Conservation (phyloP, 768 basidiomycete species). For the Coprinellus aureogranulatus region DNA sequence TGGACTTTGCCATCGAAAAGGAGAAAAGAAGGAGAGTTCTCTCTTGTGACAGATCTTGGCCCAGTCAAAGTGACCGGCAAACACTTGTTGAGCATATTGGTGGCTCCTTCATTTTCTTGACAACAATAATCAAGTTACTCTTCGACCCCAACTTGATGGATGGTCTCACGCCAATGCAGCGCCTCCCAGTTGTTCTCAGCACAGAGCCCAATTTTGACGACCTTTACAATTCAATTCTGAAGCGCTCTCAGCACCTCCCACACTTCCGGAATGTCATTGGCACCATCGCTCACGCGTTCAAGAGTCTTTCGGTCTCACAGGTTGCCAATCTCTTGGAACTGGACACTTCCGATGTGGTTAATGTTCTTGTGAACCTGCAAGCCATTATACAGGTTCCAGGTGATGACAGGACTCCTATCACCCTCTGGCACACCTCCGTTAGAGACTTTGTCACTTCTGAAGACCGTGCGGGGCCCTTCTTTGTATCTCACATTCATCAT, state of each 20-base stretch:
- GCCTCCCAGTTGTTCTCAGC: not conserved
- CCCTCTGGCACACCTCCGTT: not conserved
- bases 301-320: not conserved
- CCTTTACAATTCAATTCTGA: not conserved
- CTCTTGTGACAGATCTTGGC: not conserved
- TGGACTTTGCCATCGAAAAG: not conserved
- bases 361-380: not conserved
- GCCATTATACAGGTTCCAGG: not conserved
- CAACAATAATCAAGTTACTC: not conserved
- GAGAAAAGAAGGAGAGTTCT: not conserved
- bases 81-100: not conserved
- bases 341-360: not conserved
- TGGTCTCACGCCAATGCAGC: not conserved
- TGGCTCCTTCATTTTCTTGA: not conserved
- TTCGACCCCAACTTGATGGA: not conserved
- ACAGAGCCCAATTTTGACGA: not conserved
- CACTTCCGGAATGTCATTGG: not conserved
- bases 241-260: not conserved
- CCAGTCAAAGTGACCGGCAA: no score
- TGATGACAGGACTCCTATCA: not conserved
- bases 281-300: not conserved
- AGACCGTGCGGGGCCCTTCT: not conserved
- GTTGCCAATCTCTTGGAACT: not conserved
- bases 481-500: not conserved
- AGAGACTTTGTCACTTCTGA: not conserved